Percentiles rank a stretch among this genome's conserved stretches.
Conservation (phyloP, 1,284 basidiomycete species). For the Melanopsichium pennsylvanicum region DNA sequence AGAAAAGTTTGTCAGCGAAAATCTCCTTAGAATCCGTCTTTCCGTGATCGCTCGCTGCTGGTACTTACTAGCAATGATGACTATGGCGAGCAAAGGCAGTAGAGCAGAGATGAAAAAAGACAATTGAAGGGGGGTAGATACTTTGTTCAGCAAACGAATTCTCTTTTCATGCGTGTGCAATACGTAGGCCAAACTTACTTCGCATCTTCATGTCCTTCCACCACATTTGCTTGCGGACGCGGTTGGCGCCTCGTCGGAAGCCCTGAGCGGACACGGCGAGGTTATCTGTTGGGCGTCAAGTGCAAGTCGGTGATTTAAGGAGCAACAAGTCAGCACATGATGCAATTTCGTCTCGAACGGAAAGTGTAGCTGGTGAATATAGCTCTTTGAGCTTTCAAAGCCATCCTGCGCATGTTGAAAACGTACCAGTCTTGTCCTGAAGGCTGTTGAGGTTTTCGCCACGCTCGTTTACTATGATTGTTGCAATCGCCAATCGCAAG, state of each 20-base stretch:
- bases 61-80: conserved; percentile 37
- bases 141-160: too few relatives aligned
- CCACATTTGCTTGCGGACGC: conserved; percentile 91
- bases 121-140: background rate
- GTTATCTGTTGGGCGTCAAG: conserved; percentile 73
- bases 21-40: too few relatives aligned
- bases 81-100: conserved; percentile 3
- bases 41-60: too few relatives aligned
- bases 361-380: too few relatives aligned
- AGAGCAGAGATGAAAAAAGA: background rate
- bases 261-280: conserved; percentile 98
- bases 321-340: conserved; percentile 1
- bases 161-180: too few relatives aligned
- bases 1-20: background rate
- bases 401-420: background rate
- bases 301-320: background rate
- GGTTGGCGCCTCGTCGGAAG: conserved; percentile 94
- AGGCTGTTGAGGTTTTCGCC: conserved; percentile 91
- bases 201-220: conserved; percentile 62
- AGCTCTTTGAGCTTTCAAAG: too few relatives aligned
- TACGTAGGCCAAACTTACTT: conserved; percentile 23
- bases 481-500: background rate
- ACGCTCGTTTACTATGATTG: conserved; percentile 80
- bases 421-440: conserved; percentile 96
- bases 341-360: background rate